phyloP scores from a whole-genome alignment of 2,329 filamentous ascomycete genomes.

The Tolypocladium nubicola region DNA sequence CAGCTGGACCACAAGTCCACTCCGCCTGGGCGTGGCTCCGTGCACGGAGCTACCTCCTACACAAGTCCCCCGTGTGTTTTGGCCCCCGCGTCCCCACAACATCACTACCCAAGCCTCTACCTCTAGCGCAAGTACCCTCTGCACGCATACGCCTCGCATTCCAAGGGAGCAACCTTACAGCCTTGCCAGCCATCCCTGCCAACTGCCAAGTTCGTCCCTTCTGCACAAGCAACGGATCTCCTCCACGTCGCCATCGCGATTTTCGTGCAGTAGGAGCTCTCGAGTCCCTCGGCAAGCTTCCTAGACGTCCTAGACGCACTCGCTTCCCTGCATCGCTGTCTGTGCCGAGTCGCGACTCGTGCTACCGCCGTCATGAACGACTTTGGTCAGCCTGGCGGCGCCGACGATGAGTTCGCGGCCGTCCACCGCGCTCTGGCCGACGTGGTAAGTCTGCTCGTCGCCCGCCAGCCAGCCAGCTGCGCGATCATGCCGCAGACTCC shows the following conservation, averaged over 20 bases:
- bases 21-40: not conserved
- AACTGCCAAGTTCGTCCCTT: not conserved
- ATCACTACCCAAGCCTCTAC: not conserved
- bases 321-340: not conserved
- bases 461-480: not conserved
- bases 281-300: not conserved
- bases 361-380: conserved; percentile 49
- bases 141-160: not conserved
- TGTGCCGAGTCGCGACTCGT: not conserved
- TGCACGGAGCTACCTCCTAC: conserved; percentile 1
- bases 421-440: conserved; percentile 69
- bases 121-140: not conserved
- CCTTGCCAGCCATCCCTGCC: not conserved
- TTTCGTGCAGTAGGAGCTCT: not conserved
- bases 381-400: conserved; percentile 57
- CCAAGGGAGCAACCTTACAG: not conserved
- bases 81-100: not conserved
- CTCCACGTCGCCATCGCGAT: not conserved
- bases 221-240: not conserved
- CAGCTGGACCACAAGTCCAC: not conserved
- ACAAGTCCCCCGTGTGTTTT: not conserved
- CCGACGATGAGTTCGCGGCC: conserved; percentile 73
- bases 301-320: not conserved
- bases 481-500: not conserved
- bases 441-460: conserved; percentile 44